Base-by-base conservation (phyloP, 108 stramenopile genomes). In the Nitzschia sp. region DNA sequence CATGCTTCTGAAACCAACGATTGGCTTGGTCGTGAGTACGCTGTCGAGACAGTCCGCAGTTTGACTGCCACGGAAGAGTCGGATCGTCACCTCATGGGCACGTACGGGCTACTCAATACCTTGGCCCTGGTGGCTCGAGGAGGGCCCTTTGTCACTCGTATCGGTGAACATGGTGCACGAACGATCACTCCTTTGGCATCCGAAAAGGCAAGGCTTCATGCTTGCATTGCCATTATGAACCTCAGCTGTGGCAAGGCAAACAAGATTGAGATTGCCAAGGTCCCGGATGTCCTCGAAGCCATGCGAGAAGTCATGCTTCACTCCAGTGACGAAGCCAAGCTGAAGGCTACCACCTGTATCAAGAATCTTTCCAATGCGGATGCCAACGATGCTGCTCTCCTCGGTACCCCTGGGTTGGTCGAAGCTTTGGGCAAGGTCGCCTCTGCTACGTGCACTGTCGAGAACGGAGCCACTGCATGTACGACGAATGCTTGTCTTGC, bases 161-260 rank as follows among this genome's bases (percentile, higher is more conserved):
- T 72, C 22, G 73, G 69, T 66, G 68, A 80, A 43, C 60, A 70
- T 52, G 67, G 63, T 24, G 25, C 56, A 14, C 55, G 63, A 14
- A 54, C 50, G 14, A 69, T 79, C n/a, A 54, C 82, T 11, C 79
- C 88, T 21, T 66, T 89, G 19, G 88, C 90, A 0, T 84, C 85
- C 14, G 87, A 88, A 22, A 91, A 91, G 76, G 90, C 90, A 5
- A 68, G 88, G 8, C 80, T 94, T 12, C 93, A 94, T 69, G 93
- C 93, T 25, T 94, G 93, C 67, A 94, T 94, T 64, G 93, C 93
- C 52, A 90, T 94, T 34, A 94, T 94, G 93, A 91, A 94, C 54
- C 72, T 94, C 66, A 89, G 87, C 57, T 94, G 93, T 66, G 93
- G 93, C 41, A 94, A 94, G 76, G 85, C 86, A 21, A 94, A 91